Evolutionary conservation across 2,329 filamentous ascomycete genomes (phyloP), one percentile per base, ranked within the genome.

Genomic region (Fusarium transvaalense): DNA sequence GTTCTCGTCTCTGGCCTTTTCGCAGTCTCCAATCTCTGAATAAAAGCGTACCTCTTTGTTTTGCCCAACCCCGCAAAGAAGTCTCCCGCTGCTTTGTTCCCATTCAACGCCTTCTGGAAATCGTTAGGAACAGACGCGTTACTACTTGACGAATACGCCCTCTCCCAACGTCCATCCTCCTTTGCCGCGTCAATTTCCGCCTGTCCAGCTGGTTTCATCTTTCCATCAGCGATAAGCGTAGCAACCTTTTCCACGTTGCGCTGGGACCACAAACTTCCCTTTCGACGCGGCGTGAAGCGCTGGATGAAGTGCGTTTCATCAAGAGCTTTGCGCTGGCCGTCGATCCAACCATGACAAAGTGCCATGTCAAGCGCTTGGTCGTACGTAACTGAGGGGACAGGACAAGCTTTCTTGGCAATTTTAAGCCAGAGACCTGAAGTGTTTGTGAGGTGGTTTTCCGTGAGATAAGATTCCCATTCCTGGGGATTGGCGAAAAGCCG

Each of bases 281-380:
- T 74, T 5, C 84, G 82, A 6, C 88, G 85, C 3, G 87, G 87
- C 2, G 87, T 88, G 78, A 88, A 89, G 10, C 86, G 82, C 68
- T 87, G 85, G 2, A 85, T 73, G 74, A 85, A 89, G 68, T 81
- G 82, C 5, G 76, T 69, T 0, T 79, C 80, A 65, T 88, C 83
- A 46, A 80, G 74, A 5, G 77, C 59, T 19, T 78, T 78, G 3
- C 81, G 81, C 70, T 87, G 86, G 1, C 87, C 86, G 72, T 90
- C 87, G 58, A 89, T 90, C 87, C 88, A 90, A 41, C 88, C 88
- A 71, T 84, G 85, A 73, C 87, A 89, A 9, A 90, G 79, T 2
- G 87, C 86, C 34, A 80, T 76, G 71, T 89, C 84, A 19, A 89
- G 80, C 1, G 87, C 87, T 72, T 88, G 77, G 61, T 71, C 81